Evolutionary conservation across 768 basidiomycete species (phyloP), one percentile per base, ranked within the genome.

Genomic region (Lyophyllum decastes): DNA sequence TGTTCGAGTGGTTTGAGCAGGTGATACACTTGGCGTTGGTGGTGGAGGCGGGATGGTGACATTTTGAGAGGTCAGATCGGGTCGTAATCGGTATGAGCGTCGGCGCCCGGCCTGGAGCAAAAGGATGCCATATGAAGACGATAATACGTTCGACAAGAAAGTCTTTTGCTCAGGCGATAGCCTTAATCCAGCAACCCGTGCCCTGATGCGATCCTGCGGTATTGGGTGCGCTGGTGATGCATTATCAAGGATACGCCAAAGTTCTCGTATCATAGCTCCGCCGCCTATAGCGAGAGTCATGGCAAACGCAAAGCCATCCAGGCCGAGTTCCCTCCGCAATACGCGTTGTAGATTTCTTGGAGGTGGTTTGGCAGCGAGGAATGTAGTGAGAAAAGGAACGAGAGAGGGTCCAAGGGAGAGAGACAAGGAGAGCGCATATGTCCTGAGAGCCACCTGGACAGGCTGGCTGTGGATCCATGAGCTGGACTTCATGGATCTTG

Each of bases 221-320:
- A 40, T 49, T n/a, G 22, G 2, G 17, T 49, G 24, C 33, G 44
- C 35, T 4, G 34, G 35, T 10, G 55, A 19, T 17, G 45, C 17
- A 44, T 16, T 43, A 26, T 55, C 60, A 26, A 59, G 40, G n/a
- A 41, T 33, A 21, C 52, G 43, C 82, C 80, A 86, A 10, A 84
- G 53, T 27, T 74, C 72, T 50, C 77, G 76, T 19, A 92, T 66
- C 34, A 77, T 72, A 27, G 81, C 78, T 2, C 89, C 89, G 8
- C 90, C 90, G 0, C 81, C 88, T 5, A 90, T 76, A 16, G 85
- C 80, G 6, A 82, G 64, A 0, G 89, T 84, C 53, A 90, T 80
- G 26, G 88, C 81, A 55, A 82, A 87, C 6, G 91, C 87, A 68
- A 92, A 89, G 14, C 89, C 84, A 55, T 83, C 84, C 35, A 78